Base-by-base conservation (phyloP, 352 stramenopile genomes). In the Phytophthora pinifolia region DNA sequence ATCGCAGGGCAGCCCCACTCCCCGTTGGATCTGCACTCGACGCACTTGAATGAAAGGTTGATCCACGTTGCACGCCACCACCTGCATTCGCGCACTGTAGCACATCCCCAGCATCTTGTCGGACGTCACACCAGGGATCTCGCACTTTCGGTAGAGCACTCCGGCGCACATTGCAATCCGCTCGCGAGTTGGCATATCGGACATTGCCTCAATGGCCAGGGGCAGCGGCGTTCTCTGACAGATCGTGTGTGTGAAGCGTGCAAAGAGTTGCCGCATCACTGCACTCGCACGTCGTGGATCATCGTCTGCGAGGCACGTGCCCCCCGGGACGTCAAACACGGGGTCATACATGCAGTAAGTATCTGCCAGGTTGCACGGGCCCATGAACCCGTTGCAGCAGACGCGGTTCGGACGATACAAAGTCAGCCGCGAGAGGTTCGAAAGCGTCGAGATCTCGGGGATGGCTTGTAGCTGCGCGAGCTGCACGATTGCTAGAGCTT, bases 81-180 rank as follows among this genome's bases (percentile, higher is more conserved):
- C 53, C 14, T 68, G 59, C 54, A 64, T 55, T 6, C 48, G 53
- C 25, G 46, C 52, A 29, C 46, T 64, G 22, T 68, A 68, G 36
- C 60, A 68, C 37, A 64, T 68, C 0, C 53, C 53, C 2, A 52
- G 5, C 10, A 46, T 6, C 6, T 45, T 61, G 13, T 20, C 12
- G 22, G 34, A 46, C 4, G 50, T 48, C 33, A 47, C 51, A 10
- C 30, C 25, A 29, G 50, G 50, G 22, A 53, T 45, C 25, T 45
- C 43, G 22, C 58, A 62, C 22, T 53, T 17, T 29, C 58, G 50
- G 32, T 59, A 62, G 5, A 35, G 12, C 0, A 54, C 27, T 25
- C 59, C 38, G 4, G 22, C 52, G 27, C 41, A 58, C 20, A 35
- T 37, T 30, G 10, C 38, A 33, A 42, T 48, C 10, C 31, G 44